phyloP scores from a whole-genome alignment of 1,139 yeast genomes.

The Oligophagozyma castellii region DNA sequence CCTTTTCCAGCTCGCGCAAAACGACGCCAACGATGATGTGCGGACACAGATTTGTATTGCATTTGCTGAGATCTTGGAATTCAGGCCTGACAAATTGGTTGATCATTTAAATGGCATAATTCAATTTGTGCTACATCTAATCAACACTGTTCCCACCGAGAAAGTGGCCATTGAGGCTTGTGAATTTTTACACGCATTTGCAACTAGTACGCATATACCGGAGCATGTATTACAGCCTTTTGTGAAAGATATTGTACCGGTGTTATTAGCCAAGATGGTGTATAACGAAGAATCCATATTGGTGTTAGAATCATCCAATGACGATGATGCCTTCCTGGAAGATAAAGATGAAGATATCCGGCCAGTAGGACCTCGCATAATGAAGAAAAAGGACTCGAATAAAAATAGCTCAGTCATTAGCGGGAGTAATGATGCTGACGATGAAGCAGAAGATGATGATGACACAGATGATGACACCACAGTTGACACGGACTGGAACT shows the following conservation, averaged over 20 bases:
- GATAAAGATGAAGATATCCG: constrained; percentile 81
- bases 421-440: constrained; percentile 29
- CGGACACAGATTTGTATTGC: constrained; percentile 68
- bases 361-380: constrained; percentile 67
- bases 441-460: constrained; percentile 17
- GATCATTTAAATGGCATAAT: constrained; percentile 81
- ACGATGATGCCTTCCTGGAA: constrained; percentile 50
- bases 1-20: constrained; percentile 47
- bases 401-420: constrained; percentile 10
- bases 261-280: constrained; percentile 69
- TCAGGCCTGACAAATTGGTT: constrained; percentile 64
- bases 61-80: constrained; percentile 59
- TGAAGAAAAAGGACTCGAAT: constrained; percentile 26
- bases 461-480: constrained; percentile 24
- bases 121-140: constrained; percentile 69
- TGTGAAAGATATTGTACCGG: constrained; percentile 54
- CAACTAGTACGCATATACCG: constrained; percentile 46
- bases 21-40: constrained; percentile 44
- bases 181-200: constrained; percentile 70
- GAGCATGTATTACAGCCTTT: constrained; percentile 39
- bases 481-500: constrained; percentile 59
- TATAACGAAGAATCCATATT: constrained; percentile 74
- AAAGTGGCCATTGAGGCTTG: constrained; percentile 84
- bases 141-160: constrained; percentile 43
- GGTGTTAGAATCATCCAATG: constrained; percentile 50